Conservation (phyloP, 306 rosid species). For the Quercus rubra region DNA sequence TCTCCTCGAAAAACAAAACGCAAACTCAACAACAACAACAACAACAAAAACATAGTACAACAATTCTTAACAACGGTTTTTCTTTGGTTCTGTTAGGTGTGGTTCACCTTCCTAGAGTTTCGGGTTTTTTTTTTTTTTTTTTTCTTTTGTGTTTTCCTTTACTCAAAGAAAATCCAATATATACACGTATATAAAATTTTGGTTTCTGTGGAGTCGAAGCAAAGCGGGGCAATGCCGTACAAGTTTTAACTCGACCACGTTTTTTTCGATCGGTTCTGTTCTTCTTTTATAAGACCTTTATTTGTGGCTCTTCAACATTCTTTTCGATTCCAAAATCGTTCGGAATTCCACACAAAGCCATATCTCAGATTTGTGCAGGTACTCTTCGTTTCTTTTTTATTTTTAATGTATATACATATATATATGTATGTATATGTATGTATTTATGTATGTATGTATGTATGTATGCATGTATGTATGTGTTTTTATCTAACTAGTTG, state of each 20-base stretch:
- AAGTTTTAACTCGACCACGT: conserved; percentile 27
- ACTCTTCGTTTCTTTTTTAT: neutral
- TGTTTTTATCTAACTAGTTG: neutral
- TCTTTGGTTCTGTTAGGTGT: neutral
- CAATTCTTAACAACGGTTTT: too few species aligned
- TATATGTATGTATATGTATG: too few species aligned
- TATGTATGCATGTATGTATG: too few species aligned
- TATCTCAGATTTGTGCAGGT: conserved; percentile 29
- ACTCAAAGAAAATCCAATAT: conserved; percentile 19
- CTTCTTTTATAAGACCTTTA: neutral
- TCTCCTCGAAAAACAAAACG: too few species aligned
- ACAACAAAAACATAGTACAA: neutral
- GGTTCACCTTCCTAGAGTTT: neutral
- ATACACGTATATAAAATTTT: too few species aligned
- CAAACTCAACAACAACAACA: too few species aligned
- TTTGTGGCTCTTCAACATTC: neutral
- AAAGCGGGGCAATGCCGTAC: conserved; percentile 34
- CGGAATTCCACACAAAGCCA: neutral
- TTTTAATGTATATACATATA: neutral
- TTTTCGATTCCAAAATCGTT: neutral
- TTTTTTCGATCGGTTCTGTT: conserved; percentile 15
- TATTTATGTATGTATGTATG: too few species aligned
- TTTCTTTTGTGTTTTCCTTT: conserved; percentile 2
- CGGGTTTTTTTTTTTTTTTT: neutral
- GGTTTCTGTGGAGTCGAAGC: conserved; percentile 49